These are phyloP conservation scores for Arthrinium phaeospermum DNA, from an alignment of 2,329 filamentous ascomycete species.

Conservation along the genomic window DNA sequence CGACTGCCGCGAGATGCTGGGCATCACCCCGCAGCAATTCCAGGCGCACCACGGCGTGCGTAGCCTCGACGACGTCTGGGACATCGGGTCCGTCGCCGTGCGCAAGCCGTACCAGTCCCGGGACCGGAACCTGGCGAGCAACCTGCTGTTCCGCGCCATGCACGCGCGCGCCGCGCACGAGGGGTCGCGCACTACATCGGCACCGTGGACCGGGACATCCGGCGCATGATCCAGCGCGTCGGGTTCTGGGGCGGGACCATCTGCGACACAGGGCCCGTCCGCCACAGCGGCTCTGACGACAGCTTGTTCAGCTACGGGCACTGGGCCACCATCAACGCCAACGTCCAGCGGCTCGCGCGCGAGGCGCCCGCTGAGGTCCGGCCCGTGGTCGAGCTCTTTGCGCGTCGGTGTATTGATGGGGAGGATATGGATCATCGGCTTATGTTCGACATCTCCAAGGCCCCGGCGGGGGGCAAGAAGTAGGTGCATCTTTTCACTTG, in stretches of 20 bases:
- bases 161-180: constrained; percentile 23
- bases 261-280: constrained; percentile 19
- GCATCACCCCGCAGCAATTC: constrained; percentile 18
- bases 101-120: constrained; percentile 17
- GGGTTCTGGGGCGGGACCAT: constrained; percentile 23
- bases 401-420: constrained; percentile 22
- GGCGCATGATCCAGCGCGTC: constrained; percentile 23
- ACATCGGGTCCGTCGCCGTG: constrained; percentile 24
- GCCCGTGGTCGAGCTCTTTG: constrained; percentile 21
- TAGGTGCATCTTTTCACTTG: not conserved
- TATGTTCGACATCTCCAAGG: constrained; percentile 22
- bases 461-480: not conserved
- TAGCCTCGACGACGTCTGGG: constrained; percentile 19
- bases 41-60: constrained; percentile 19
- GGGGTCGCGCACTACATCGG: constrained; percentile 24
- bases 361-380: not conserved
- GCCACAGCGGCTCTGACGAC: constrained; percentile 25
- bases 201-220: constrained; percentile 23
- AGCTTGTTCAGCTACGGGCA: constrained; percentile 22
- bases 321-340: constrained; percentile 17
- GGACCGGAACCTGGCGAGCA: constrained; percentile 23
- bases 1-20: constrained; percentile 19
- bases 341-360: not conserved
- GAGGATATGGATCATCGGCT: constrained; percentile 24
- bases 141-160: constrained; percentile 23